Percentiles rank a stretch among this genome's conserved stretches.
These are phyloP conservation scores for Metarhizium humberi DNA, from an alignment of 2,329 filamentous ascomycete genomes.

Conservation along the genomic window DNA sequence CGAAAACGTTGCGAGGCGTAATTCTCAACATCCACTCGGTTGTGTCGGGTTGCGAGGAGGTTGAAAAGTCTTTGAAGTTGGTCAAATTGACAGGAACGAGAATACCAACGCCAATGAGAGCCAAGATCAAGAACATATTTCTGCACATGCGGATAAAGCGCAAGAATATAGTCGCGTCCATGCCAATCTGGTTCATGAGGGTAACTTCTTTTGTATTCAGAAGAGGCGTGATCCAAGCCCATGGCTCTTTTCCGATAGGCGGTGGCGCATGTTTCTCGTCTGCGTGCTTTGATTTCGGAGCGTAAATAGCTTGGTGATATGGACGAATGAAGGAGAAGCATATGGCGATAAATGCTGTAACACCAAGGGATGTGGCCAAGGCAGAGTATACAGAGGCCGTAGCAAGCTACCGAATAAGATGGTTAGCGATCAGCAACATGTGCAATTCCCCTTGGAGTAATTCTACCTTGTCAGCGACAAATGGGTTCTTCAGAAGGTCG, in stretches of 20 bases:
- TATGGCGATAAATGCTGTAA: slow-evolving; percentile 65
- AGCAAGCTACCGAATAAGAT: slow-evolving; percentile 15
- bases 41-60: slow-evolving; percentile 9
- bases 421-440: background rate
- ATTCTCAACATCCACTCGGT: slow-evolving; percentile 47
- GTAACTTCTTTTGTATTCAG: slow-evolving; percentile 68
- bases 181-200: slow-evolving; percentile 70
- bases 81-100: slow-evolving; percentile 72
- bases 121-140: slow-evolving; percentile 72
- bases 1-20: slow-evolving; percentile 47
- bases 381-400: slow-evolving; percentile 62
- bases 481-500: slow-evolving; percentile 40
- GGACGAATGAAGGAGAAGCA: slow-evolving; percentile 85
- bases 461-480: slow-evolving; percentile 20
- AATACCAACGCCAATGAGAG: slow-evolving; percentile 64
- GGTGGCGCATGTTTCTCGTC: slow-evolving; percentile 86
- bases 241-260: slow-evolving; percentile 73
- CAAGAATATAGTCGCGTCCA: slow-evolving; percentile 88
- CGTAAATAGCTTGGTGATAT: slow-evolving; percentile 87
- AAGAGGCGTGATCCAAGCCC: slow-evolving; percentile 77
- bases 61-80: slow-evolving; percentile 19
- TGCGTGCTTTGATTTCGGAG: slow-evolving; percentile 85
- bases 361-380: slow-evolving; percentile 67
- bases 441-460: background rate
- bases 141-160: slow-evolving; percentile 85